A percentile compares a stretch with the other conserved stretches of the same genome.
Conservation (phyloP, 306 rosid genomes). For the Quercus wislizeni region DNA sequence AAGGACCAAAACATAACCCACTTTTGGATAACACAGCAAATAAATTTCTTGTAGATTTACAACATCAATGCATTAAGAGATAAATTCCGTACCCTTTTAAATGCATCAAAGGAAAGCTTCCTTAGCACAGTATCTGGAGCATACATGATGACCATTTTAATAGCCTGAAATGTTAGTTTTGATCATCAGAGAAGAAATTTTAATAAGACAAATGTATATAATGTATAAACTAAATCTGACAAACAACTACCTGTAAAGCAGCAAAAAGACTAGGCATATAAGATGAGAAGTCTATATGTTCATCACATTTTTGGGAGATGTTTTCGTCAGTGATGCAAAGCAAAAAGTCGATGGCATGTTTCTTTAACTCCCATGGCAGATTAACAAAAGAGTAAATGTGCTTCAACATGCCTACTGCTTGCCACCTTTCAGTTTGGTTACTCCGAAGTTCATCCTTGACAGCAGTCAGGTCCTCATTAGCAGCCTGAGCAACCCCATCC, state of each 20-base stretch:
- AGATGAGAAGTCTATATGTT: conserved; percentile 41
- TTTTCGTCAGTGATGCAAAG: conserved; percentile 49
- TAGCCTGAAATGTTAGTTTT: conserved; percentile 58
- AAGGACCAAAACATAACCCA: conserved; percentile 14
- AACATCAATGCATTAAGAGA: conserved; percentile 8
- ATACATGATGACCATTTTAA: conserved; percentile 64
- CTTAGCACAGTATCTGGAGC: conserved; percentile 58
- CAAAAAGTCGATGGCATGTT: conserved; percentile 64
- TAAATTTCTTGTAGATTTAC: neutral
- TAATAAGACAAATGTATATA: conserved; percentile 2
- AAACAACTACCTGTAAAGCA: conserved; percentile 66
- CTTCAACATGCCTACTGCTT: conserved; percentile 77
- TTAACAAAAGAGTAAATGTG: conserved; percentile 50
- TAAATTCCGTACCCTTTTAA: conserved; percentile 58
- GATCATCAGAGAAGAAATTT: conserved; percentile 16
- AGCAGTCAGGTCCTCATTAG: conserved; percentile 48
- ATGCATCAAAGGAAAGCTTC: conserved; percentile 58
- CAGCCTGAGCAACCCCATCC: conserved; percentile 52
- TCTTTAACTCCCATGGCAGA: conserved; percentile 79
- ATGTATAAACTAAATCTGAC: conserved; percentile 1
- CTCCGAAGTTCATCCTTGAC: conserved; percentile 55
- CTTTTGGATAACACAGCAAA: conserved; percentile 1
- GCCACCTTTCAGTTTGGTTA: conserved; percentile 72
- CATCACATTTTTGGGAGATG: conserved; percentile 28
- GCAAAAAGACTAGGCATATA: conserved; percentile 60